Evolutionary conservation across 495 filamentous ascomycete species (phyloP).

Genomic region (Trichoderma orchidacearum): DNA sequence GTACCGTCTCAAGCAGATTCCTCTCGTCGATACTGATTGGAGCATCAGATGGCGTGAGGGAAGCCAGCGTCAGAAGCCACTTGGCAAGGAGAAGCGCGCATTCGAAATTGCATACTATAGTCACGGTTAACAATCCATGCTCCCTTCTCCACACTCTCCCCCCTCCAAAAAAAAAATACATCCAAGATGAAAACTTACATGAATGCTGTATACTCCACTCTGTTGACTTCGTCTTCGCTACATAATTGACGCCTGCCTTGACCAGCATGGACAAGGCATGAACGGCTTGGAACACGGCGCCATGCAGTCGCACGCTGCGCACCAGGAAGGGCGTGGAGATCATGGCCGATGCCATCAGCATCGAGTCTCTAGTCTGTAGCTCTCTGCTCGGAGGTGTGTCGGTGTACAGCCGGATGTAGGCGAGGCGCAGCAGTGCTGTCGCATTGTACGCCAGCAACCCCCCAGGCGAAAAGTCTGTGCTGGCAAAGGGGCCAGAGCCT

Average conservation of each 20-base stretch:
- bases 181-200: constrained; percentile 16
- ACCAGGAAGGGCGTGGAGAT: constrained; percentile 42
- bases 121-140: too few species aligned
- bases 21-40: constrained; percentile 43
- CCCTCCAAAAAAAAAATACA: neutral
- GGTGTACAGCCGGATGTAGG: constrained; percentile 55
- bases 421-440: constrained; percentile 48
- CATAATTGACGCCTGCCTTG: constrained; percentile 53
- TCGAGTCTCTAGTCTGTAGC: constrained; percentile 48
- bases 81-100: constrained; percentile 53
- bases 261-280: constrained; percentile 55
- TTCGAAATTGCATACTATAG: constrained; percentile 48
- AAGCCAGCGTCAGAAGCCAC: constrained; percentile 31
- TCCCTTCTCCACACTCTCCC: constrained; percentile 3
- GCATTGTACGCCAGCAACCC: constrained; percentile 56
- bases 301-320: constrained; percentile 40
- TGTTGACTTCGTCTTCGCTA: constrained; percentile 53
- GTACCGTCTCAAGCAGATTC: constrained; percentile 50
- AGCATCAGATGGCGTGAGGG: constrained; percentile 26
- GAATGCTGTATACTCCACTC: constrained; percentile 64
- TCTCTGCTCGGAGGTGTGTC: constrained; percentile 48
- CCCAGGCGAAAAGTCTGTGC: constrained; percentile 29
- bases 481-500: constrained; percentile 18
- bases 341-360: constrained; percentile 43
- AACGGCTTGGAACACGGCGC: constrained; percentile 53